Evolutionary conservation across 495 filamentous ascomycete species (phyloP).

Genomic region (Tuber microsphaerosporum): DNA sequence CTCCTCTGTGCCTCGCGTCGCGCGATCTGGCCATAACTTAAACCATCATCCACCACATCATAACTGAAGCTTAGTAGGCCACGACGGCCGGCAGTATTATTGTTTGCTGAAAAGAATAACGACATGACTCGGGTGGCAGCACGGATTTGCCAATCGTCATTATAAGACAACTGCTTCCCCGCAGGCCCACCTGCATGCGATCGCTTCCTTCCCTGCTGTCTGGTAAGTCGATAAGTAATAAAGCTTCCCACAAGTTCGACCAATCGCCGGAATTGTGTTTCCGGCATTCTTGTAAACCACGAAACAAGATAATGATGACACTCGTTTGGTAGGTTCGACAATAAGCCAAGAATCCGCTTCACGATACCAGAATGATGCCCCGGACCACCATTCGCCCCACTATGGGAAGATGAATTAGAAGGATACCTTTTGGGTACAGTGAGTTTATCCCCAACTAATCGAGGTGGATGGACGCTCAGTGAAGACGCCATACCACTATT

Average conservation of each 20-base stretch:
- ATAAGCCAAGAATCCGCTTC: slow-evolving; percentile 74
- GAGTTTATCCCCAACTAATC: neutral
- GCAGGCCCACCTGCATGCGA: slow-evolving; percentile 19
- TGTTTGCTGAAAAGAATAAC: slow-evolving; percentile 77
- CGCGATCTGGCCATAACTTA: slow-evolving; percentile 41
- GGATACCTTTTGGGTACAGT: slow-evolving; percentile 21
- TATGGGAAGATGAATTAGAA: slow-evolving; percentile 19
- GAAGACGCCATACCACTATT: slow-evolving; percentile 24
- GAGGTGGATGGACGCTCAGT: slow-evolving; percentile 5
- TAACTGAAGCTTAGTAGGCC: slow-evolving; percentile 33
- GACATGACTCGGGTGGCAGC: slow-evolving; percentile 76
- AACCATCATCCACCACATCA: slow-evolving; percentile 3
- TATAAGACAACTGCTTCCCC: slow-evolving; percentile 57
- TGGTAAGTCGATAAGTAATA: slow-evolving; percentile 70
- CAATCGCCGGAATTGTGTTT: slow-evolving; percentile 58
- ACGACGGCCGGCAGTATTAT: slow-evolving; percentile 45
- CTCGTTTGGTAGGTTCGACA: slow-evolving; percentile 66
- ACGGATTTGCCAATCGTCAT: slow-evolving; percentile 87
- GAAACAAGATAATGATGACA: slow-evolving; percentile 78
- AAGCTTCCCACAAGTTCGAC: slow-evolving; percentile 75
- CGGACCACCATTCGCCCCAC: slow-evolving; percentile 42
- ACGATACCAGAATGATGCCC: slow-evolving; percentile 72
- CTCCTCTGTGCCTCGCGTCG: slow-evolving; percentile 48
- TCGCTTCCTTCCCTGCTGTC: slow-evolving; percentile 61
- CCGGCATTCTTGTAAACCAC: slow-evolving; percentile 72